phyloP scores from a whole-genome alignment of 176 grass and related monocot genomes.

The Carex cristatella region DNA sequence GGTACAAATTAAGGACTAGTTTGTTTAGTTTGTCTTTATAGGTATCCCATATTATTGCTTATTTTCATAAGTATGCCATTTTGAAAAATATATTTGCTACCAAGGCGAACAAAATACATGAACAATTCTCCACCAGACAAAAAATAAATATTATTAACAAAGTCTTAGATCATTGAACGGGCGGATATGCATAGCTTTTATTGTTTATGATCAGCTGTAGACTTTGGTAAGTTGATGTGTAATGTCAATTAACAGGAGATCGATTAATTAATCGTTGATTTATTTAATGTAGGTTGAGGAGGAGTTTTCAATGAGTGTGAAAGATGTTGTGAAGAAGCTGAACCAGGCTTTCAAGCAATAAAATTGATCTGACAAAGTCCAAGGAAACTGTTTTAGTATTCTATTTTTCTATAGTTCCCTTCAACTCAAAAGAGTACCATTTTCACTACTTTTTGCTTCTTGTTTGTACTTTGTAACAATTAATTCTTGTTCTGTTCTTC shows the following conservation, averaged over 20 bases:
- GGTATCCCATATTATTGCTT: neutral
- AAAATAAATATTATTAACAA: too few relatives aligned
- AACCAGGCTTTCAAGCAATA: conserved; percentile 53
- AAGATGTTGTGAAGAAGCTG: conserved; percentile 88
- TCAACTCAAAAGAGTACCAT: conserved; percentile 39
- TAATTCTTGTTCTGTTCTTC: conserved; percentile 2
- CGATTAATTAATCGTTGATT: neutral
- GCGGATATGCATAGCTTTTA: neutral
- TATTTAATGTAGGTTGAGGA: conserved; percentile 56
- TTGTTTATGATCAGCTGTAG: neutral
- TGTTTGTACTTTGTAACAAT: neutral
- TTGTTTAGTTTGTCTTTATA: neutral
- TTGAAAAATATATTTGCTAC: neutral
- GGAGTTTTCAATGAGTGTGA: conserved; percentile 59
- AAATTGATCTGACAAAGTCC: conserved; percentile 36
- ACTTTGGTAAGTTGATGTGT: neutral
- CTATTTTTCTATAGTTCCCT: conserved; percentile 17
- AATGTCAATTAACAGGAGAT: neutral
- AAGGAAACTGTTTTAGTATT: neutral
- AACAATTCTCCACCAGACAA: neutral
- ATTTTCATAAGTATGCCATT: too few relatives aligned
- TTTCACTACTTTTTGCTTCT: conserved; percentile 61
- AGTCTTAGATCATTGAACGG: neutral
- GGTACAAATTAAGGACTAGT: conserved; percentile 12
- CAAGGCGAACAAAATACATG: neutral